These are phyloP conservation scores for Clarireedia paspali DNA, from an alignment of 2,329 filamentous ascomycete genomes.

Conservation along the genomic window DNA sequence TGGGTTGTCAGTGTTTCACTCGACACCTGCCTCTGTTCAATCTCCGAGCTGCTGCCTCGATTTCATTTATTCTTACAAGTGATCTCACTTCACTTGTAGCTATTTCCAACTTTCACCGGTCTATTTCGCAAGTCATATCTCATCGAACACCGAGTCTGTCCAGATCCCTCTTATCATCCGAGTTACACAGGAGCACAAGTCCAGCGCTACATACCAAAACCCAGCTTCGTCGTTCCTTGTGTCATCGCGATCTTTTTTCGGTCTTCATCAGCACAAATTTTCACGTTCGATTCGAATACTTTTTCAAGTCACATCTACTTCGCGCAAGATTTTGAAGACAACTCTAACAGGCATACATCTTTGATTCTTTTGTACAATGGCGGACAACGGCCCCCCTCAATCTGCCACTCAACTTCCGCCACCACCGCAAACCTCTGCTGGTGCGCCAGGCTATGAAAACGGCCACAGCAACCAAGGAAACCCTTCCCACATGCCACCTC, in stretches of 20 bases:
- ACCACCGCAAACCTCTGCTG: constrained; percentile 59
- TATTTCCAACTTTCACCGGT: constrained; percentile 22
- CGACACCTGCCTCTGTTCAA: constrained; percentile 15
- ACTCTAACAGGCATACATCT: constrained; percentile 17
- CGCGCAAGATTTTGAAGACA: constrained; percentile 15
- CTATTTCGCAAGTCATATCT: constrained; percentile 22
- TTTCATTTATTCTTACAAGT: constrained; percentile 15
- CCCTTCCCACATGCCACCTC: constrained; percentile 76
- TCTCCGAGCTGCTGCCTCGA: not conserved
- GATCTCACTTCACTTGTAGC: constrained; percentile 20
- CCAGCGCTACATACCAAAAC: constrained; percentile 16
- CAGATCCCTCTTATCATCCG: constrained; percentile 24
- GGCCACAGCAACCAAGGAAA: constrained; percentile 64
- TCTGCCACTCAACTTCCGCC: constrained; percentile 60
- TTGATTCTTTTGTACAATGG: constrained; percentile 49
- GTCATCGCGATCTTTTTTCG: constrained; percentile 16
- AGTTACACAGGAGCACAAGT: constrained; percentile 23
- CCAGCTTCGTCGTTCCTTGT: constrained; percentile 18
- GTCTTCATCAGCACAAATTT: constrained; percentile 16
- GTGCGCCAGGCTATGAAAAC: constrained; percentile 71
- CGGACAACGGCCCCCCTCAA: constrained; percentile 62
- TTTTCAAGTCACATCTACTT: constrained; percentile 19
- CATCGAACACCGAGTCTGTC: constrained; percentile 23
- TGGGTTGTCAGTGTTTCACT: constrained; percentile 19
- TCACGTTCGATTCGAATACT: constrained; percentile 13